These are phyloP conservation scores for Allium cepa DNA, from an alignment of 106 monocot genomes.

Conservation along the genomic window DNA sequence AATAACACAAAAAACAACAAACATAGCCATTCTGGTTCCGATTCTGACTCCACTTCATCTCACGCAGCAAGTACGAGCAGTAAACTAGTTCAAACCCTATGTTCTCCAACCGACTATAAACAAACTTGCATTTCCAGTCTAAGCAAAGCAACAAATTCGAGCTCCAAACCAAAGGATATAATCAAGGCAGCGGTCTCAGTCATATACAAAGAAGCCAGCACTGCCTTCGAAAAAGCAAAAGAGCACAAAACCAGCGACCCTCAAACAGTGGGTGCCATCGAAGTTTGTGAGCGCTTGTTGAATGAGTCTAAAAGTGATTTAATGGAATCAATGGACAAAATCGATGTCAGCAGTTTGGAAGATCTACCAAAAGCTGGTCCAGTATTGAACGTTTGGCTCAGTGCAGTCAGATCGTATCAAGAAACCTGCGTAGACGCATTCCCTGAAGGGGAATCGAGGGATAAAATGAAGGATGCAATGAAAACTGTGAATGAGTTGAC, in stretches of 20 bases:
- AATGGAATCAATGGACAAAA: constrained; percentile 17
- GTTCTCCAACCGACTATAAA: constrained; percentile 26
- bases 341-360: constrained; percentile 17
- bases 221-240: constrained; percentile 31
- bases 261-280: constrained; percentile 34
- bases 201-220: constrained; percentile 21
- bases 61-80: constrained; percentile 3
- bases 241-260: constrained; percentile 33
- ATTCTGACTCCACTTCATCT: neutral
- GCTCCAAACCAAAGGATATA: constrained; percentile 42
- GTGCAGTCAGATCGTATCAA: constrained; percentile 66
- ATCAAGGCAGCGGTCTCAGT: constrained; percentile 44
- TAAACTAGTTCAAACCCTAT: constrained; percentile 17
- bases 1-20: neutral
- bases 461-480: constrained; percentile 55
- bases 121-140: constrained; percentile 26
- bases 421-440: constrained; percentile 85
- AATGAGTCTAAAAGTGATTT: constrained; percentile 40
- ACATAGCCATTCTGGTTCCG: neutral
- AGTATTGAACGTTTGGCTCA: constrained; percentile 69
- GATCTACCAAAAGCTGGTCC: constrained; percentile 26
- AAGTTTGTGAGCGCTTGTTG: constrained; percentile 50
- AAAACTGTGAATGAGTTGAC: constrained; percentile 49
- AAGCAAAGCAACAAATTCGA: constrained; percentile 9
- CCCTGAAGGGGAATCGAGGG: constrained; percentile 63